A percentile compares a stretch with the other conserved stretches of the same genome.
Evolutionary conservation across 805 yeast genomes (phyloP).

Genomic region (Cyberlindnera petersonii): DNA sequence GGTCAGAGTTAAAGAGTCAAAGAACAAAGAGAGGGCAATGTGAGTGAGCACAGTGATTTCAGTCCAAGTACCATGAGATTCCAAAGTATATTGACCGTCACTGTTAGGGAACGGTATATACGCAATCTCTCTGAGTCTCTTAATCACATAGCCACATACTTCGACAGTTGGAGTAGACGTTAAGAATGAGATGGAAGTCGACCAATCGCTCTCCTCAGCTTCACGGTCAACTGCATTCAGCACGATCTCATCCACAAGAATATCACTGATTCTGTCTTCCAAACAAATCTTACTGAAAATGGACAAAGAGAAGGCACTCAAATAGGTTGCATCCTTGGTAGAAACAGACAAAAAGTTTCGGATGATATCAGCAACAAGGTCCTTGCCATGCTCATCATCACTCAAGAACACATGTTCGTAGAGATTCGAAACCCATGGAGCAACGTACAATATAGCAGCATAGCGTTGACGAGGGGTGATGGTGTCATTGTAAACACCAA

Average conservation of each 20-base stretch:
- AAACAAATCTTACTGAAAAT: conserved; percentile 66
- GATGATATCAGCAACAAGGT: conserved; percentile 54
- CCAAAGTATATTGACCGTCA: conserved; percentile 40
- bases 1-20: conserved; percentile 60
- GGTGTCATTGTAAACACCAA: conserved; percentile 48
- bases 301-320: conserved; percentile 51
- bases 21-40: conserved; percentile 60
- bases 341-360: conserved; percentile 60
- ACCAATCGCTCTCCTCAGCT: conserved; percentile 71
- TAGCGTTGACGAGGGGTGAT: conserved; percentile 26
- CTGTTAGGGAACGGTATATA: conserved; percentile 43
- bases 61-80: conserved; percentile 57
- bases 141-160: conserved; percentile 60
- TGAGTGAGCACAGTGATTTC: conserved; percentile 67
- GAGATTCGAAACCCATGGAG: conserved; percentile 75
- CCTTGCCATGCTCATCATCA: conserved; percentile 57
- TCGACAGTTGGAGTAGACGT: conserved; percentile 67
- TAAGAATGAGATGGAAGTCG: conserved; percentile 56
- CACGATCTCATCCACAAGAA: conserved; percentile 69
- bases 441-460: conserved; percentile 40
- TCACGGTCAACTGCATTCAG: conserved; percentile 72
- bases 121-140: conserved; percentile 52
- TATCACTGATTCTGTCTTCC: conserved; percentile 54
- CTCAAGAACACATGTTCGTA: conserved; percentile 51
- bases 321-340: conserved; percentile 41